These are phyloP conservation scores for Sonneratia alba DNA, from an alignment of 345 rosid genomes.

Conservation along the genomic window DNA sequence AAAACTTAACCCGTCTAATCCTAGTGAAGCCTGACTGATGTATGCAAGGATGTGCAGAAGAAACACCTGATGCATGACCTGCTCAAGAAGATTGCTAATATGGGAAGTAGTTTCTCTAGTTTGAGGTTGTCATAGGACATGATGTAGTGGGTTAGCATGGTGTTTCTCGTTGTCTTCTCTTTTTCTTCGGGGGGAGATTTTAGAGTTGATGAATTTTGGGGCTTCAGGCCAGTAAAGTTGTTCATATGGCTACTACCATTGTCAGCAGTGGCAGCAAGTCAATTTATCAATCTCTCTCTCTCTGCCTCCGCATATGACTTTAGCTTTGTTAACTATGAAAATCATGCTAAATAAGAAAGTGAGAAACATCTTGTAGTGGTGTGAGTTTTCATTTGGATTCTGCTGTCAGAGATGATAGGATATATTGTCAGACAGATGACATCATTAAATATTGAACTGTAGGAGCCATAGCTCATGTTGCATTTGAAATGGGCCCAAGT, in stretches of 20 bases:
- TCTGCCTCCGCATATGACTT: no score
- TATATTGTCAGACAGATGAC: background rate
- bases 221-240: background rate
- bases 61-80: background rate
- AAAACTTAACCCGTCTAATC: constrained; percentile 25
- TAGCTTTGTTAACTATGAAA: no score
- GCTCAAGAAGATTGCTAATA: background rate
- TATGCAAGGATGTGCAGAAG: background rate
- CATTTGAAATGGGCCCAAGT: no score
- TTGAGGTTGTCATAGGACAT: background rate
- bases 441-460: background rate
- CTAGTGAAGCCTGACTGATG: constrained; percentile 29
- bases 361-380: no score
- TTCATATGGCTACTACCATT: background rate
- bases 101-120: background rate
- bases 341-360: no score
- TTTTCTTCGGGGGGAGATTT: background rate
- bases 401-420: background rate
- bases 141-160: background rate
- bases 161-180: background rate
- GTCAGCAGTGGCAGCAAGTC: no score
- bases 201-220: constrained; percentile 1
- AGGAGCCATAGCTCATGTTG: no score
- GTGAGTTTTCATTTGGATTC: background rate
- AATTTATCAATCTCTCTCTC: no score